A percentile compares a stretch with the other conserved stretches of the same genome.
Conservation (phyloP, 805 yeast genomes). For the Yarrowia sp. region DNA sequence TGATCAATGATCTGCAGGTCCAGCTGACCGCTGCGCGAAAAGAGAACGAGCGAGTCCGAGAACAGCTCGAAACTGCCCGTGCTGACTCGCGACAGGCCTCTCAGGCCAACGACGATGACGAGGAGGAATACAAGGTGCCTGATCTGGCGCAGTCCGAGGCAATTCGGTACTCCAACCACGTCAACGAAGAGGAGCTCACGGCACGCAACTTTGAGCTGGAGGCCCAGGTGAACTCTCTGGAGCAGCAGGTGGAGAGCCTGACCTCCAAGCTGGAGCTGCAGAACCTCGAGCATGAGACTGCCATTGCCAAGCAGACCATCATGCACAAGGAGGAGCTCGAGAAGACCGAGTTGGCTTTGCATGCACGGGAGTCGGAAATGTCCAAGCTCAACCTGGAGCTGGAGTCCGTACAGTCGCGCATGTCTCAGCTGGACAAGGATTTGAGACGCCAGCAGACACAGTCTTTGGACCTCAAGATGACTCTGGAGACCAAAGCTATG, state of each 20-base stretch:
- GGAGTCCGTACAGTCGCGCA: constrained; percentile 34
- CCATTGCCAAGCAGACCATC: constrained; percentile 1
- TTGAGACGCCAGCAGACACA: constrained; percentile 32
- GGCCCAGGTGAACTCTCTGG: constrained; percentile 6
- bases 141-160: constrained; percentile 4
- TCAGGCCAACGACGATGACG: neutral
- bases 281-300: constrained; percentile 19
- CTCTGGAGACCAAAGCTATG: constrained; percentile 40
- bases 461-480: constrained; percentile 38
- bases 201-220: constrained; percentile 14
- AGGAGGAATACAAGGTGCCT: constrained; percentile 23
- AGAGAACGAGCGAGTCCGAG: constrained; percentile 6
- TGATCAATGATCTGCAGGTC: constrained; percentile 19
- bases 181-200: neutral
- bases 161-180: constrained; percentile 1
- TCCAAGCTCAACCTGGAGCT: constrained; percentile 37
- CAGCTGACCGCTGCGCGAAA: constrained; percentile 19
- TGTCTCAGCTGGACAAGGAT: constrained; percentile 34
- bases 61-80: neutral
- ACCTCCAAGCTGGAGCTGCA: constrained; percentile 2
- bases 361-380: constrained; percentile 31
- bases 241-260: constrained; percentile 9
- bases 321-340: constrained; percentile 32
- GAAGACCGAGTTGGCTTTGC: constrained; percentile 24
- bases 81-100: neutral